Base-by-base conservation (phyloP, 441 rosid genomes). In the Erysimum cheiri region DNA sequence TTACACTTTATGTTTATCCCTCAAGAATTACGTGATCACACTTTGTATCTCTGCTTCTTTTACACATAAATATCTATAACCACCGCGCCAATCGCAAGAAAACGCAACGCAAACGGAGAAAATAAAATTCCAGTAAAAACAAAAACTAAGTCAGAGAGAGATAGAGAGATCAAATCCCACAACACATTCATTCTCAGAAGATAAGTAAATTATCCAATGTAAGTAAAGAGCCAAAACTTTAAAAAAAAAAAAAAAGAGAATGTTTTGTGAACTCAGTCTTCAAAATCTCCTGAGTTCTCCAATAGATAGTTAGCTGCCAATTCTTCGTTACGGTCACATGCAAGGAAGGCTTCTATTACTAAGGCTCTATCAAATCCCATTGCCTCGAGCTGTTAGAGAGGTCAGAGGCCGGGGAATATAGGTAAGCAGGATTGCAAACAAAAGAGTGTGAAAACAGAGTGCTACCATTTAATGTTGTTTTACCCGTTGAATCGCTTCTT, bases 251-350 rank as follows among this genome's bases (percentile, higher is more conserved):
- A n/a, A n/a, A n/a, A n/a, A n/a, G 41, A 31, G 2, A 2, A 44
- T 60, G 26, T 68, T 50, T 35, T 43, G 31, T 43, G 47, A 56
- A 52, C 63, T 89, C 78, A 95, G 81, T 92, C 98, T 77, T 93
- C 96, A 77, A 85, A 90, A 84, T 95, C 99, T 68, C 86, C 98
- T 2, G 90, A 91, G 77, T 95, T 83, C 81, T 95, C 99, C 85
- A 95, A 67, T 52, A 95, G 79, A 82, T 95, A 92, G 78, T 95
- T 95, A 1, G 99, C 99, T 5, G 99, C 99, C 85, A 95, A 76
- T 80, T 92, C 97, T 81, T 95, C 99, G 1, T 92, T 86, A 39
- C 99, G 97, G 59, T 95, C 99, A 46, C 99, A 95, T n/a, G 99
- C 99, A 67, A 95, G 84, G 83, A 92, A 95, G 15, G 99, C 97